These are phyloP conservation scores for Selaginella tamariscina DNA, from an alignment of 75 land plant species.

Conservation along the genomic window DNA sequence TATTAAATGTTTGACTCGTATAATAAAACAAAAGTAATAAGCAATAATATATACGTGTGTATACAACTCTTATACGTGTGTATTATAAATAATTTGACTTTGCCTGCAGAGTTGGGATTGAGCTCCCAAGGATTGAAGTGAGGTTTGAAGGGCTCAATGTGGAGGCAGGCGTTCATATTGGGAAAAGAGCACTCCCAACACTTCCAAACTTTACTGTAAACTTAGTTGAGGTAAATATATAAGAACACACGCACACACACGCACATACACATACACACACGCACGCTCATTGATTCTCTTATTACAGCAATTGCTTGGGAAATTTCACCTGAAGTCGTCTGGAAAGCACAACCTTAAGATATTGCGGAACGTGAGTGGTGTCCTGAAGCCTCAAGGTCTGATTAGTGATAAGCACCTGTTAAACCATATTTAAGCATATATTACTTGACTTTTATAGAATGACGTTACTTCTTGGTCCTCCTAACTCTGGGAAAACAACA, in stretches of 20 bases:
- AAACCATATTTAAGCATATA: background rate
- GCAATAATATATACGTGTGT: too few species aligned
- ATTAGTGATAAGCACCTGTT: background rate
- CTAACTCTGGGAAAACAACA: slow-evolving; percentile 20
- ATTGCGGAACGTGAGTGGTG: background rate
- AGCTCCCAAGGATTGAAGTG: slow-evolving; percentile 6
- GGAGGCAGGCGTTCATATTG: slow-evolving; percentile 5
- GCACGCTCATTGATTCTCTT: background rate
- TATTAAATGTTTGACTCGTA: too few species aligned
- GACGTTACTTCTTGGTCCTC: slow-evolving; percentile 23
- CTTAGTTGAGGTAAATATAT: background rate
- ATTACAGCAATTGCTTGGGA: background rate
- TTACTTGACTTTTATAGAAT: slow-evolving; percentile 4
- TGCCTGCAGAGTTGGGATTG: background rate
- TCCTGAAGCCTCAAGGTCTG: background rate
- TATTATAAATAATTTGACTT: background rate
- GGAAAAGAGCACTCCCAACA: slow-evolving; percentile 4
- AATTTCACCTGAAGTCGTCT: background rate
- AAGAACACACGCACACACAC: too few species aligned
- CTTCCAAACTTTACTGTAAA: background rate
- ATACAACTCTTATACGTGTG: background rate
- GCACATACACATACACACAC: too few species aligned
- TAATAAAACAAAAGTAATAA: too few species aligned
- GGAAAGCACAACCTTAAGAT: background rate
- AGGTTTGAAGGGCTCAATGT: background rate